phyloP scores from a whole-genome alignment of 768 basidiomycete species.

The Scleroderma citrinum region DNA sequence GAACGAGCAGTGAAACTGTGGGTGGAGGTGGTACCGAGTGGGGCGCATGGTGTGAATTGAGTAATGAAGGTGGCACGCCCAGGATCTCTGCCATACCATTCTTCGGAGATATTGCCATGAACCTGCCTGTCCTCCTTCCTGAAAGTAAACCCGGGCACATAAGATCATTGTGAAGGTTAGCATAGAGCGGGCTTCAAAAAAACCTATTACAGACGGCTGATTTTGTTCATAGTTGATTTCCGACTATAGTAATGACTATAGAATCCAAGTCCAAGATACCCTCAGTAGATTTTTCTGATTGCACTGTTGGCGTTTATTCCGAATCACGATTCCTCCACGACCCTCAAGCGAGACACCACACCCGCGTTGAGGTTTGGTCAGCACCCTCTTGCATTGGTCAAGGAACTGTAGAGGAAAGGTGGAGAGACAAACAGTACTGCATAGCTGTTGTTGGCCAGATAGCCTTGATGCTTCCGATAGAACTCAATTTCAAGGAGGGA shows the following conservation, averaged over 20 bases:
- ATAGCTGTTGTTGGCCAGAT: conserved; percentile 58
- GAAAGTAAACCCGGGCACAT: conserved; percentile 34
- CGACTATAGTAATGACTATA: conserved; percentile 53
- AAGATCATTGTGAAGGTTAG: conserved; percentile 10
- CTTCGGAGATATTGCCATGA: conserved; percentile 49
- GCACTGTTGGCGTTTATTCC: conserved; percentile 55
- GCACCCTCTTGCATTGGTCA: conserved; percentile 52
- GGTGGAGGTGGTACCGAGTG: conserved; percentile 53
- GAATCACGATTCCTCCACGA: conserved; percentile 46
- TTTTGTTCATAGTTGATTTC: conserved; percentile 44
- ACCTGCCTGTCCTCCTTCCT: conserved; percentile 44
- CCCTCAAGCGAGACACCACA: conserved; percentile 53
- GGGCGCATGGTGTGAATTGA: conserved; percentile 48
- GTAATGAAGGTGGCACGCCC: conserved; percentile 42
- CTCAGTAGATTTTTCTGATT: conserved; percentile 34
- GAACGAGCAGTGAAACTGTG: conserved; percentile 34
- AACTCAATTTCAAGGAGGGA: conserved; percentile 21
- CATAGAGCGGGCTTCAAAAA: not conserved
- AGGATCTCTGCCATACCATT: conserved; percentile 47
- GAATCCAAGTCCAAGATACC: conserved; percentile 63
- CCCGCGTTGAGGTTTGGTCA: conserved; percentile 59
- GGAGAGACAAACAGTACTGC: conserved; percentile 62
- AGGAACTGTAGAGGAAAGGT: conserved; percentile 36
- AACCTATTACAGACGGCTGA: not conserved
- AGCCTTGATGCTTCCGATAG: conserved; percentile 39